These are phyloP conservation scores for Colletotrichum musae DNA, from an alignment of 2,329 filamentous ascomycete species.

Conservation along the genomic window DNA sequence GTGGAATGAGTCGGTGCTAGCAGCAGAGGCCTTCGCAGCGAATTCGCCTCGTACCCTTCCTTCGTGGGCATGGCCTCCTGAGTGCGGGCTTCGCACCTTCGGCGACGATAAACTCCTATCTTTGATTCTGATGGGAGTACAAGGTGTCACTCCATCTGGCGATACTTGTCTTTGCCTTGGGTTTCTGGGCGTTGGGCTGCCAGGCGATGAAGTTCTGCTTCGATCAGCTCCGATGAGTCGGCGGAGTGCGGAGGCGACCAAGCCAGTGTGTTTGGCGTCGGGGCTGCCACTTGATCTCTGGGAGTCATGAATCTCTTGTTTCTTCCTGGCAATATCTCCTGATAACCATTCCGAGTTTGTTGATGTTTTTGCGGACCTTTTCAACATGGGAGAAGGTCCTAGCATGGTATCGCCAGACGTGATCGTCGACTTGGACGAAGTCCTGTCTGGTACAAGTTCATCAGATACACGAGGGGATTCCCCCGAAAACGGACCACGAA, in stretches of 20 bases:
- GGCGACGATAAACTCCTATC: background rate
- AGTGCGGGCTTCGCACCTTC: background rate
- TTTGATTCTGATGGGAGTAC: constrained; percentile 1
- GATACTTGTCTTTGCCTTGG: background rate
- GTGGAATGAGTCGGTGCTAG: too few species aligned
- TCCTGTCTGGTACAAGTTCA: constrained; percentile 47
- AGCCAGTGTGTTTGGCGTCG: constrained; percentile 3
- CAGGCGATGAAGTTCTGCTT: constrained; percentile 1
- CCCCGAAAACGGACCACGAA: background rate
- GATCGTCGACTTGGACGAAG: constrained; percentile 45
- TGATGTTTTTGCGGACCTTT: background rate
- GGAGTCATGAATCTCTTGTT: background rate
- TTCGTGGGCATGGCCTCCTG: background rate
- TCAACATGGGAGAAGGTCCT: background rate
- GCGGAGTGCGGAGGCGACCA: constrained; percentile 17
- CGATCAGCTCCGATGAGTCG: constrained; percentile 16
- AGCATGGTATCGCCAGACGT: background rate
- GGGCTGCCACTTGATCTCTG: background rate
- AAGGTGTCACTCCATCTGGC: background rate
- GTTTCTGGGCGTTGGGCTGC: background rate
- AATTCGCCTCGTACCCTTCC: background rate
- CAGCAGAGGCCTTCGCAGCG: background rate
- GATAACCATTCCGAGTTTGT: background rate
- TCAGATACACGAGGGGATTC: constrained; percentile 42
- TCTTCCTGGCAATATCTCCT: background rate